Evolutionary conservation across 306 rosid genomes (phyloP), one percentile per base, ranked within the genome.

Genomic region (Lupinus albus): DNA sequence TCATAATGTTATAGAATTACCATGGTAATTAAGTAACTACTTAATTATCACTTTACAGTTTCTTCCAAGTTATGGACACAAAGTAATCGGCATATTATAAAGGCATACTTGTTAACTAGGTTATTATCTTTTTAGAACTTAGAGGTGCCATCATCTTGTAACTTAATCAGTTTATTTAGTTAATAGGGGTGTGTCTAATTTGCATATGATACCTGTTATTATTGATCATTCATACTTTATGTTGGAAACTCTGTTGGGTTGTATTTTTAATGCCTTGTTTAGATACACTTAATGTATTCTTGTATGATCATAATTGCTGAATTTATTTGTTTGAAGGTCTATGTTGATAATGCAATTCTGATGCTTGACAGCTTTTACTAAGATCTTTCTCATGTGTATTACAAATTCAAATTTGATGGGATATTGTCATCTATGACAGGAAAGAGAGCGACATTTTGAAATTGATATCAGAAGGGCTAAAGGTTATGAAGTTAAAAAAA

Each of bases 371-470:
- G 53, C 35, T 61, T 59, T 78, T 20, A 53, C 49, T 11, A 7
- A 55, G 53, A 71, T 42, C 38, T 20, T 52, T 12, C 20, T 71
- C 46, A 15, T 33, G 7, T 69, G 16, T 51, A 44, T 47, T 33
- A 25, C 0, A 25, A 25, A 25, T 25, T 25, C 30, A 25, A 25
- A 25, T 25, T 25, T 25, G 30, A 25, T 25, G 30, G 28, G 49
- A 33, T 76, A 52, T 77, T 73, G 45, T 13, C 33, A 28, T 73
- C 48, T 81, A 45, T 83, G 16, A 4, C 82, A 93, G 99, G 99
- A 88, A 77, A 87, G 91, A 60, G 99, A 93, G 67, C 85, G 85
- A 16, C 94, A 90, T 67, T 93, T 93, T 72, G 99, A 93, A 80
- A 80, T 88, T 78, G 97, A 90, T 64, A 82, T 93, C 64, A 79